Conservation (phyloP, 2,329 filamentous ascomycete species). For the Alternaria novae-zelandiae region DNA sequence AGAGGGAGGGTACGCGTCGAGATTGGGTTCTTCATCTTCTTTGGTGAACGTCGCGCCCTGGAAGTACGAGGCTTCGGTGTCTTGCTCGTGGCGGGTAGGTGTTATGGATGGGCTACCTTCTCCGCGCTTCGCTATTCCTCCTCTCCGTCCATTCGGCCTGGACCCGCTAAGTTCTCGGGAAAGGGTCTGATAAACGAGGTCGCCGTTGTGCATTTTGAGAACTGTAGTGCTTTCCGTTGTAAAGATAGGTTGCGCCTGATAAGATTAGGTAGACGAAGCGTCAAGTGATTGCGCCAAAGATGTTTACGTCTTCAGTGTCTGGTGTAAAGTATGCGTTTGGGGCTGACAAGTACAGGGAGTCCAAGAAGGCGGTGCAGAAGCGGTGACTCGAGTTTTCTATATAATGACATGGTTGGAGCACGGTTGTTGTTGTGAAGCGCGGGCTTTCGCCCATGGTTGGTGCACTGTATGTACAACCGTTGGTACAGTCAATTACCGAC, state of each 20-base stretch:
- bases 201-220: not conserved
- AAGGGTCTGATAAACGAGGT: conserved; percentile 2
- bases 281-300: not conserved
- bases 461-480: not conserved
- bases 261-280: not conserved
- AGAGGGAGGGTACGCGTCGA: conserved; percentile 7
- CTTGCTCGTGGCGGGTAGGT: conserved; percentile 8
- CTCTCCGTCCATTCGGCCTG: conserved; percentile 33
- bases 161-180: conserved; percentile 28
- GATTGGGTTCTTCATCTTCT: conserved; percentile 17
- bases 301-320: not conserved
- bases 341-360: not conserved
- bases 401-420: not conserved
- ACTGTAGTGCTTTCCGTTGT: not conserved
- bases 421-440: conserved; percentile 1
- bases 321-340: not conserved
- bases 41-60: conserved; percentile 24
- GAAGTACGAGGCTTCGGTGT: conserved; percentile 23
- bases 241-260: not conserved
- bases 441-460: not conserved
- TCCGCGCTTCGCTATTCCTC: conserved; percentile 35
- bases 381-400: not conserved
- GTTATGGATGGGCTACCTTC: conserved; percentile 17
- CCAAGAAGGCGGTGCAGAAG: not conserved
- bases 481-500: not conserved